Percentiles rank a stretch among this genome's conserved stretches.
Evolutionary conservation across 768 basidiomycete genomes (phyloP).

Genomic region (Russula compacta): DNA sequence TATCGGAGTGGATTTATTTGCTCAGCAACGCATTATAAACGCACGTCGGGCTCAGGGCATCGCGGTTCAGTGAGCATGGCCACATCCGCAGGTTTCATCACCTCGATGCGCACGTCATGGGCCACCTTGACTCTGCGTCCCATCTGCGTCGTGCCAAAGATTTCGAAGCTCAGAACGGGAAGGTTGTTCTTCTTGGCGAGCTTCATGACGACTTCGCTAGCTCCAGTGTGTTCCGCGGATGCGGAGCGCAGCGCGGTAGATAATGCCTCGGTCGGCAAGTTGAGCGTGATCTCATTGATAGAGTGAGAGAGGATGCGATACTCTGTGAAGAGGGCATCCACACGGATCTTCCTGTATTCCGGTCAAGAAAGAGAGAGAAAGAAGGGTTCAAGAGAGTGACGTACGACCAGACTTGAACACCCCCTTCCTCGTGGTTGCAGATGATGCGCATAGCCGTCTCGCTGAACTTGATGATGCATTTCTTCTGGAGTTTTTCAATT

Average conservation of each 20-base stretch:
- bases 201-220: slow-evolving; percentile 69
- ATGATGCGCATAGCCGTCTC: slow-evolving; percentile 72
- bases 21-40: slow-evolving; percentile 19
- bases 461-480: slow-evolving; percentile 73
- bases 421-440: slow-evolving; percentile 76
- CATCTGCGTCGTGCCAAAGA: slow-evolving; percentile 52
- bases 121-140: slow-evolving; percentile 56
- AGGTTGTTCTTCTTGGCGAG: slow-evolving; percentile 80
- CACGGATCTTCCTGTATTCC: slow-evolving; percentile 47
- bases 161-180: slow-evolving; percentile 70
- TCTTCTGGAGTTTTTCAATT: slow-evolving; percentile 76
- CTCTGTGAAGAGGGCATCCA: slow-evolving; percentile 56
- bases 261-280: slow-evolving; percentile 66
- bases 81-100: slow-evolving; percentile 68
- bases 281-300: slow-evolving; percentile 68
- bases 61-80: slow-evolving; percentile 67
- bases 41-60: slow-evolving; percentile 79
- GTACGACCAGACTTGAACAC: slow-evolving; percentile 81
- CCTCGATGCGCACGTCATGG: slow-evolving; percentile 77
- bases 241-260: slow-evolving; percentile 61
- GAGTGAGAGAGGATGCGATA: slow-evolving; percentile 87
- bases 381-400: slow-evolving; percentile 28
- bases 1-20: neutral
- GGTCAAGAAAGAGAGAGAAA: neutral
- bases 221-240: slow-evolving; percentile 20